Evolutionary conservation across 805 yeast species (phyloP).

Genomic region (Geotrichum ghanense): DNA sequence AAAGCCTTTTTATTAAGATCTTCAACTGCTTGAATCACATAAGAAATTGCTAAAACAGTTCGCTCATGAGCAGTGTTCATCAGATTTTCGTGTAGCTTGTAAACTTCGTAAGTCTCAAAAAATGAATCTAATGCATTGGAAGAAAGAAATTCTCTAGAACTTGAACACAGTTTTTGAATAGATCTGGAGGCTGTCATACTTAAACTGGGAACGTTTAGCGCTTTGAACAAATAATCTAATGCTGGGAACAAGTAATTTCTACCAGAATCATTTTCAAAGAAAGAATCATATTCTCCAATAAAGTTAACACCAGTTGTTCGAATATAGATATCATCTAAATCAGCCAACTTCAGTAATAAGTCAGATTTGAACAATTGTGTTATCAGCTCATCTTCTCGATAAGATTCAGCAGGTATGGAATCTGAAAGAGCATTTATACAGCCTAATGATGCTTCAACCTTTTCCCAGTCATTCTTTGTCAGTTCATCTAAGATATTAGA

Average conservation of each 20-base stretch:
- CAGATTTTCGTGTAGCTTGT: slow-evolving; percentile 13
- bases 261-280: slow-evolving; percentile 40
- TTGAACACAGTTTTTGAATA: slow-evolving; percentile 35
- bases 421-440: slow-evolving; percentile 45
- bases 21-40: slow-evolving; percentile 20
- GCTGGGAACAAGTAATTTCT: slow-evolving; percentile 35
- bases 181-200: slow-evolving; percentile 41
- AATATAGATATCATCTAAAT: slow-evolving; percentile 20
- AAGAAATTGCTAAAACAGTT: slow-evolving; percentile 23
- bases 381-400: slow-evolving; percentile 21
- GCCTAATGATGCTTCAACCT: slow-evolving; percentile 52
- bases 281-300: slow-evolving; percentile 49
- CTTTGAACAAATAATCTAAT: slow-evolving; percentile 43
- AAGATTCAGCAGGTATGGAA: slow-evolving; percentile 31
- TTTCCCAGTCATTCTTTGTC: slow-evolving; percentile 23
- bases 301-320: slow-evolving; percentile 43
- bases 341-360: slow-evolving; percentile 20
- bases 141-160: slow-evolving; percentile 17
- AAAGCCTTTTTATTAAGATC: slow-evolving; percentile 19
- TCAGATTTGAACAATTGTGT: slow-evolving; percentile 19
- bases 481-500: slow-evolving; percentile 7
- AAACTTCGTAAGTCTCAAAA: slow-evolving; percentile 18
- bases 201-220: slow-evolving; percentile 22
- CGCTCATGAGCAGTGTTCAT: slow-evolving; percentile 21
- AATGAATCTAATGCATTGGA: slow-evolving; percentile 18